Evolutionary conservation across 768 basidiomycete species (phyloP).

Genomic region (Termitomyces sp.): DNA sequence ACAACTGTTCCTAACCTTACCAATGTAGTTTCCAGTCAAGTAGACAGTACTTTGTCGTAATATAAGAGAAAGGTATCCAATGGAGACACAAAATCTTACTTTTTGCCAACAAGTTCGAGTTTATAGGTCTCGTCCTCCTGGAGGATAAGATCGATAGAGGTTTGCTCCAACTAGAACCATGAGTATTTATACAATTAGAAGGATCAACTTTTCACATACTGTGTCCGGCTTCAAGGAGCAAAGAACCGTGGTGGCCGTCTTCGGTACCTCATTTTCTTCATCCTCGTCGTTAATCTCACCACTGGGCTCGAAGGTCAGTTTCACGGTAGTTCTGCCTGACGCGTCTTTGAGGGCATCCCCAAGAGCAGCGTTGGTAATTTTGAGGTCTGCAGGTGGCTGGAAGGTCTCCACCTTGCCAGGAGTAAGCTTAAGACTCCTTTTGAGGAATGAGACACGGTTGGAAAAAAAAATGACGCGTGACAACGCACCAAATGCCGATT

Average conservation of each 20-base stretch:
- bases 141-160: slow-evolving; percentile 63
- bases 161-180: slow-evolving; percentile 65
- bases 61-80: not conserved
- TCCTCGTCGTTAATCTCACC: slow-evolving; percentile 30
- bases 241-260: slow-evolving; percentile 48
- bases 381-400: slow-evolving; percentile 59
- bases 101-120: slow-evolving; percentile 75
- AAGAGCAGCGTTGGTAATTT: slow-evolving; percentile 79
- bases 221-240: slow-evolving; percentile 80
- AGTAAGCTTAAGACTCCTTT: slow-evolving; percentile 56
- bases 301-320: slow-evolving; percentile 49
- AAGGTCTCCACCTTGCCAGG: slow-evolving; percentile 55
- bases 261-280: slow-evolving; percentile 32
- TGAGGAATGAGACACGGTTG: slow-evolving; percentile 2
- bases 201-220: slow-evolving; percentile 33
- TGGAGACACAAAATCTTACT: slow-evolving; percentile 38
- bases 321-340: slow-evolving; percentile 57
- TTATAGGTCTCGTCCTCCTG: slow-evolving; percentile 58
- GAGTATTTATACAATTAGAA: not conserved
- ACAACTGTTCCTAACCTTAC: slow-evolving; percentile 28
- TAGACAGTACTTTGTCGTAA: slow-evolving; percentile 50
- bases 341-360: slow-evolving; percentile 65
- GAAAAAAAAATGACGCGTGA: slow-evolving; percentile 17
- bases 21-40: slow-evolving; percentile 82
- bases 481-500: slow-evolving; percentile 61